Base-by-base conservation (phyloP, 2,329 filamentous ascomycete genomes). In the Blumeria graminis region DNA sequence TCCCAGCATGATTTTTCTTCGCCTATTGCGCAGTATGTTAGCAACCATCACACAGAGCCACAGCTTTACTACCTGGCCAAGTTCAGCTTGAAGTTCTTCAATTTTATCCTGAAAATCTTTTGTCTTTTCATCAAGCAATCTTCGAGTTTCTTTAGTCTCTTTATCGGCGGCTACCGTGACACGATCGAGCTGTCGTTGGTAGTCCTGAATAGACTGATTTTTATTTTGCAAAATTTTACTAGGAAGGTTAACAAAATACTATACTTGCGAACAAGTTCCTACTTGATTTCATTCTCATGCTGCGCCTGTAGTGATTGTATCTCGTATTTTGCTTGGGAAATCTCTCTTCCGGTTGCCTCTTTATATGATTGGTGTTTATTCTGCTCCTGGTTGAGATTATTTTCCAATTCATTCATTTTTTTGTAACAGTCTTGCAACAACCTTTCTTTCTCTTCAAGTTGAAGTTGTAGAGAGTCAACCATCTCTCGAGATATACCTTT, bases 401-500 rank as follows among this genome's bases (percentile, higher is more conserved):
- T 71, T 56, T 74, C 69, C 10, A 80, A 67, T 4, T 72, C 70
- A 8, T 72, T 67, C 5, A 73, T 63, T 41, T 72, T 70, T 10
- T 70, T 68, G 52, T 75, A 70, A 1, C 69, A 67, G 41, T 74
- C 71, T 58, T 75, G 70, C 32, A 81, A 63, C 1, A 69, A 66
- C 35, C 68, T 69, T 22, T 80, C 80, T 60, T 82, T 86, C 58
- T 90, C 82, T 58, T 84, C 81, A 0, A 94, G 68, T 65, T 95
- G 83, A 4, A 75, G 74, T 54, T 86, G 80, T 35, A 98, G 72
- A 0, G 84, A 82, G 67, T 98, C 92, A 3, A 98, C 85, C 39
- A 96, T 72, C 63, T 96, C 87, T 43, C 90, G 78, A n/a, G 93
- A 94, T 39, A 98, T 84, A 3, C 90, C 90, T 64, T 90, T 89